Percentiles rank a stretch among this genome's conserved stretches.
Evolutionary conservation across 1,139 yeast species (phyloP).

Genomic region (Yamadazyma jaroonii): DNA sequence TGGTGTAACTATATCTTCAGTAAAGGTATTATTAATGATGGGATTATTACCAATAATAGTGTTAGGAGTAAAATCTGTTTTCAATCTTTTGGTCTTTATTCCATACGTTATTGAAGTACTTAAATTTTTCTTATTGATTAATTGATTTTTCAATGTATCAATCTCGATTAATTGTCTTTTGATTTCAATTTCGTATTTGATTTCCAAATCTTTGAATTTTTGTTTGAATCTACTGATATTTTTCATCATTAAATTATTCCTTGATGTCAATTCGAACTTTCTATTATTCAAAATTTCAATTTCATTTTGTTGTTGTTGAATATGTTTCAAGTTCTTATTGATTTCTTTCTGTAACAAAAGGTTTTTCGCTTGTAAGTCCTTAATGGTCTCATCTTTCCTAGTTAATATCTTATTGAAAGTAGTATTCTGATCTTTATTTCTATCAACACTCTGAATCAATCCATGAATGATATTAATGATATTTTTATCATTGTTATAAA

Average conservation of each 20-base stretch:
- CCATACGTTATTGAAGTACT: conserved; percentile 32
- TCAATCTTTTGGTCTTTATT: background rate
- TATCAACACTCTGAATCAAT: conserved; percentile 37
- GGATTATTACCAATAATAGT: conserved; percentile 36
- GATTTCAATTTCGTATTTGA: conserved; percentile 40
- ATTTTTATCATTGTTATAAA: conserved; percentile 43
- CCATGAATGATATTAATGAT: conserved; percentile 43
- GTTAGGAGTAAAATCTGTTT: conserved; percentile 18
- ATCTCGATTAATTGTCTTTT: conserved; percentile 37
- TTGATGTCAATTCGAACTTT: conserved; percentile 19
- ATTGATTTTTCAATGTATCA: conserved; percentile 36
- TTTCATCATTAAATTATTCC: conserved; percentile 28
- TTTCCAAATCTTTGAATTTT: conserved; percentile 30
- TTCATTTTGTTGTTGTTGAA: conserved; percentile 12
- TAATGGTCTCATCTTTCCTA: conserved; percentile 30
- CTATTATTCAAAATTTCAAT: conserved; percentile 14
- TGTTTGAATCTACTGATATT: conserved; percentile 29
- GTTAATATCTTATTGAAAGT: conserved; percentile 28
- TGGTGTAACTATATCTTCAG: conserved; percentile 21
- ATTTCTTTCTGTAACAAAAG: conserved; percentile 21
- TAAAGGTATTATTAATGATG: conserved; percentile 17
- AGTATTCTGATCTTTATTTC: conserved; percentile 34
- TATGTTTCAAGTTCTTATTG: conserved; percentile 9
- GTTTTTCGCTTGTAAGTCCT: conserved; percentile 23
- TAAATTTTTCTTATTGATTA: conserved; percentile 34